phyloP scores from a whole-genome alignment of 2,329 filamentous ascomycete species.

The Trichoderma afroharzianum region DNA sequence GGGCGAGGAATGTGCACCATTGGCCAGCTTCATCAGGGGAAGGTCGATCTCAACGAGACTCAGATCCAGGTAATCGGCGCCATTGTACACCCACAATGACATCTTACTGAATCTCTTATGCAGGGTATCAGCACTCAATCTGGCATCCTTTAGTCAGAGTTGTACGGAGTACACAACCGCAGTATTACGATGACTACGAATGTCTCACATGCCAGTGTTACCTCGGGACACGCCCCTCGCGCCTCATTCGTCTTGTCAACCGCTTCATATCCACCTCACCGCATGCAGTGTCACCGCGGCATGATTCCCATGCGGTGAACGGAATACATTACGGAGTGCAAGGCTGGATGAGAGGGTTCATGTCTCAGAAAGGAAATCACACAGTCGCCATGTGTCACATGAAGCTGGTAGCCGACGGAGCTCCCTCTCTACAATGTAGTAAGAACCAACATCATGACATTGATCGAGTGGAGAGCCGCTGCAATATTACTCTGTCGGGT shows the following conservation, averaged over 20 bases:
- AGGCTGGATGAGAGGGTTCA: not conserved
- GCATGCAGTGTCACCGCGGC: not conserved
- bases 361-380: not conserved
- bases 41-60: not conserved
- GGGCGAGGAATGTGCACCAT: not conserved
- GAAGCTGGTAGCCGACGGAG: not conserved
- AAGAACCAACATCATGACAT: not conserved
- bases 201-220: not conserved
- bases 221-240: not conserved
- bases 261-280: not conserved
- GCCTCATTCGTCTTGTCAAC: not conserved
- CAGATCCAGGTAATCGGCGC: not conserved
- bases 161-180: not conserved
- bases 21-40: not conserved
- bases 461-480: no score
- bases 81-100: not conserved
- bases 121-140: not conserved
- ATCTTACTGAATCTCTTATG: not conserved
- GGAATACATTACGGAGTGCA: not conserved
- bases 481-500: not conserved
- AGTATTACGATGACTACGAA: not conserved
- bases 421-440: not conserved
- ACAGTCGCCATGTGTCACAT: not conserved
- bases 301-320: not conserved
- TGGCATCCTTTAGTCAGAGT: not conserved